Conservation (phyloP, 176 grass and related monocot species). For the Aegilops tauschii region DNA sequence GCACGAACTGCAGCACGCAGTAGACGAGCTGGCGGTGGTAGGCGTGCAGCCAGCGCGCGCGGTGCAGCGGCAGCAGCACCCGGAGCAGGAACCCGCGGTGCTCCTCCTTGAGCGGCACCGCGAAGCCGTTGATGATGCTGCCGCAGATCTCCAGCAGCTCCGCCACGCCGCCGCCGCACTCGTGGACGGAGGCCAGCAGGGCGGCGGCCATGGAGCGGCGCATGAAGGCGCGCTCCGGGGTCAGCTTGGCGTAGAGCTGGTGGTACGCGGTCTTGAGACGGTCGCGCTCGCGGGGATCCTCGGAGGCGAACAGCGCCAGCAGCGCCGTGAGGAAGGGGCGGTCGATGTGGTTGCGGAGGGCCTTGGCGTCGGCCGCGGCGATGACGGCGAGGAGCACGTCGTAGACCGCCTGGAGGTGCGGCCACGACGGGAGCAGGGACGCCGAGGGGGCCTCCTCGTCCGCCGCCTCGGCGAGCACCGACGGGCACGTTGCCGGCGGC, state of each 20-base stretch:
- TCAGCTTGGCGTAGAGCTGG: constrained; percentile 77
- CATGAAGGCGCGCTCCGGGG: constrained; percentile 70
- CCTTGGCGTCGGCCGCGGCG: constrained; percentile 7
- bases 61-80: constrained; percentile 85
- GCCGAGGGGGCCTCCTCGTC: constrained; percentile 38
- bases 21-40: constrained; percentile 83
- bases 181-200: constrained; percentile 44
- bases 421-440: constrained; percentile 52
- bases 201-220: constrained; percentile 53
- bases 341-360: constrained; percentile 57
- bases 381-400: constrained; percentile 59
- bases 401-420: constrained; percentile 60
- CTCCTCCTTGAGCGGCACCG: constrained; percentile 84
- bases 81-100: constrained; percentile 60
- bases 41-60: constrained; percentile 32
- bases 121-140: constrained; percentile 91
- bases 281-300: constrained; percentile 80
- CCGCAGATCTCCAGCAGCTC: constrained; percentile 91
- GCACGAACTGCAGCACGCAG: constrained; percentile 77
- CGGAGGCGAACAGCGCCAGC: constrained; percentile 58
- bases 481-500: constrained; percentile 34
- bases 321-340: constrained; percentile 56
- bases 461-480: constrained; percentile 6
- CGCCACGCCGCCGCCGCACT: constrained; percentile 39
- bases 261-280: constrained; percentile 73